Evolutionary conservation across 2,329 filamentous ascomycete species (phyloP).

Genomic region (Alternaria novae-zelandiae): DNA sequence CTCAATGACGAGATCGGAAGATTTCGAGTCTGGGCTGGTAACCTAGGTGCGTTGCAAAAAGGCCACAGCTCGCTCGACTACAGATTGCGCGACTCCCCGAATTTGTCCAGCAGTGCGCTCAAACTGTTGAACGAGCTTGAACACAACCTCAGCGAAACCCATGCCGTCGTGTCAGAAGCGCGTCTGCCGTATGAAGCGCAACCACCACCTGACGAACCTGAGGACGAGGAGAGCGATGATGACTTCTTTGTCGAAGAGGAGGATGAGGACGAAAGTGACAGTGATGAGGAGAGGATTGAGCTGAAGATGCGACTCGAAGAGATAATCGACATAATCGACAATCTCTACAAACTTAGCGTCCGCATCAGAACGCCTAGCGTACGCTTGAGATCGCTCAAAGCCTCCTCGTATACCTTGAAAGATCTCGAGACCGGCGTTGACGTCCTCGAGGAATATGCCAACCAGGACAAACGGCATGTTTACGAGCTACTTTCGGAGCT

Average conservation of each 20-base stretch:
- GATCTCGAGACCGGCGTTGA: slow-evolving; percentile 47
- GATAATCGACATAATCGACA: slow-evolving; percentile 46
- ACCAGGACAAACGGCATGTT: slow-evolving; percentile 37
- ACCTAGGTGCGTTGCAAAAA: slow-evolving; percentile 46
- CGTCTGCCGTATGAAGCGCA: slow-evolving; percentile 46
- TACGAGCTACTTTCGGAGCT: slow-evolving; percentile 38
- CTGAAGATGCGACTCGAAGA: slow-evolving; percentile 45
- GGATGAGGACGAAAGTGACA: too few species aligned
- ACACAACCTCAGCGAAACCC: slow-evolving; percentile 36
- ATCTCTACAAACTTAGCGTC: slow-evolving; percentile 47
- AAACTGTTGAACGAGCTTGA: slow-evolving; percentile 43
- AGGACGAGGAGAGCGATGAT: too few species aligned
- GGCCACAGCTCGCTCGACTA: slow-evolving; percentile 48
- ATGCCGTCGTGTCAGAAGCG: slow-evolving; percentile 33
- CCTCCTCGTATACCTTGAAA: too few species aligned
- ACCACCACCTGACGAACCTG: too few species aligned
- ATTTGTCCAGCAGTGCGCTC: slow-evolving; percentile 41
- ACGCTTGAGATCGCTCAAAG: slow-evolving; percentile 43
- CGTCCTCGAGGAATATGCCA: slow-evolving; percentile 40
- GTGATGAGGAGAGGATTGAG: slow-evolving; percentile 33
- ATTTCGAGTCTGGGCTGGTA: slow-evolving; percentile 46
- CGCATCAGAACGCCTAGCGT: slow-evolving; percentile 46
- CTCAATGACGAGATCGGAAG: slow-evolving; percentile 48
- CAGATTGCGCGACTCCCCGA: slow-evolving; percentile 45
- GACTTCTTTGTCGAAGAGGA: too few species aligned